Evolutionary conservation across 2,329 filamentous ascomycete genomes (phyloP).

Genomic region (Podosphaera leucotricha): DNA sequence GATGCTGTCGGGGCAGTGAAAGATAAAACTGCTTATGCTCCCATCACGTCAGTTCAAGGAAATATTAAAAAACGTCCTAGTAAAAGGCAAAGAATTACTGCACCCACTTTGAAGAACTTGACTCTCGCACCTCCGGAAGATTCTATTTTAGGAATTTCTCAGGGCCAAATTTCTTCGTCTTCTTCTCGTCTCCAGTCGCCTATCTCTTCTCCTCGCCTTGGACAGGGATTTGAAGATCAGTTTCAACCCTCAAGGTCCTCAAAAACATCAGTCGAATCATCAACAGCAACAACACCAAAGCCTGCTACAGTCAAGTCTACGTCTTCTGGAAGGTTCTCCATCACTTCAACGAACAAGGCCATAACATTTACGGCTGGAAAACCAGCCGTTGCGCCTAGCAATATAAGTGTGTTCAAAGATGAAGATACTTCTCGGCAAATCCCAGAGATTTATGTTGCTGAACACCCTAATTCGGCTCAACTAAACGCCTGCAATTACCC

Average conservation of each 20-base stretch:
- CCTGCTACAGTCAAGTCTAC: constrained; percentile 12
- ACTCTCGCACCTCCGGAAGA: constrained; percentile 20
- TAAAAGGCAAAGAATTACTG: constrained; percentile 7
- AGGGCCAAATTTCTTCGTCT: constrained; percentile 10
- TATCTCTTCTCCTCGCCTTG: constrained; percentile 11
- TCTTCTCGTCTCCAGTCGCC: constrained; percentile 15
- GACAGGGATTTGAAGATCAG: constrained; percentile 11
- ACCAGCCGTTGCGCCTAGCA: constrained; percentile 25
- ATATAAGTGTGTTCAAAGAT: constrained; percentile 25
- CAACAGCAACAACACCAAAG: constrained; percentile 9
- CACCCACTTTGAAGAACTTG: constrained; percentile 21
- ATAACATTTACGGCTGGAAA: constrained; percentile 12
- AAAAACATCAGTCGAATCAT: constrained; percentile 12
- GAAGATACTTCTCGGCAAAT: constrained; percentile 21
- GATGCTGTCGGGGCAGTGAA: constrained; percentile 55
- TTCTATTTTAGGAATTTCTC: constrained; percentile 17
- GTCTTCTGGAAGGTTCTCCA: constrained; percentile 10
- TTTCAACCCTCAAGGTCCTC: constrained; percentile 15
- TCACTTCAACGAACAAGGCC: constrained; percentile 14
- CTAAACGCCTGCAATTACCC: constrained; percentile 3
- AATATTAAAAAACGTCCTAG: background rate
- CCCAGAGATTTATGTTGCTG: background rate
- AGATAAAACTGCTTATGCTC: constrained; percentile 19
- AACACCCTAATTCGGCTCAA: background rate
- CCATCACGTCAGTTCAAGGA: background rate